Evolutionary conservation across 208 protist species (phyloP).

Genomic region (Leishmania tarentolae): DNA sequence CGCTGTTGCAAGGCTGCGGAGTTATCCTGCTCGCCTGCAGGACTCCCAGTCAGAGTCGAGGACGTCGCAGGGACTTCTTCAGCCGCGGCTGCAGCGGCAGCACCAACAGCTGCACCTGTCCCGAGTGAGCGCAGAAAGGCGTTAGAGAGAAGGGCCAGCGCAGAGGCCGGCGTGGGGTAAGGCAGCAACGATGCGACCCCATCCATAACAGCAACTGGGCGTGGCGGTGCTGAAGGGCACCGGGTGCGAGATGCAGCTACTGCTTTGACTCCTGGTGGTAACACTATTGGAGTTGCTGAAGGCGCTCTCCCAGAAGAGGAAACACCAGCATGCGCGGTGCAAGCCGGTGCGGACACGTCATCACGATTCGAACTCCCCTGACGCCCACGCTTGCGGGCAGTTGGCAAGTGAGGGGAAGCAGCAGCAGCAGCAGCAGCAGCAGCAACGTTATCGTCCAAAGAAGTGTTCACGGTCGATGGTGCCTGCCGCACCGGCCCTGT

Average conservation of each 20-base stretch:
- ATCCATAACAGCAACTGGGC: constrained; percentile 12
- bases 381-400: not conserved
- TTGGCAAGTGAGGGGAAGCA: not conserved
- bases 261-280: no score
- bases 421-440: not conserved
- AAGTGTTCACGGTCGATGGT: not conserved
- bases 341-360: not conserved
- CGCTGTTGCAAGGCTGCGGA: not conserved
- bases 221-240: not conserved
- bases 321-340: not conserved
- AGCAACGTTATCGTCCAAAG: not conserved
- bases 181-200: constrained; percentile 32
- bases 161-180: constrained; percentile 47
- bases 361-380: not conserved
- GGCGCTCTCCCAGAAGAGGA: not conserved
- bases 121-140: constrained; percentile 17
- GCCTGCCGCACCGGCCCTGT: not conserved
- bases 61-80: not conserved
- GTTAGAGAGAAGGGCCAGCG: constrained; percentile 38
- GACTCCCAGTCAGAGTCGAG: not conserved
- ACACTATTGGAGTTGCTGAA: not conserved
- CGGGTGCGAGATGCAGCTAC: not conserved
- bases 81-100: not conserved
- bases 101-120: no score
- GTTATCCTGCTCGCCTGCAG: not conserved